Percentiles rank a stretch among this genome's conserved stretches.
Evolutionary conservation across 176 grass and related monocot species (phyloP).

Genomic region (Phragmites australis): DNA sequence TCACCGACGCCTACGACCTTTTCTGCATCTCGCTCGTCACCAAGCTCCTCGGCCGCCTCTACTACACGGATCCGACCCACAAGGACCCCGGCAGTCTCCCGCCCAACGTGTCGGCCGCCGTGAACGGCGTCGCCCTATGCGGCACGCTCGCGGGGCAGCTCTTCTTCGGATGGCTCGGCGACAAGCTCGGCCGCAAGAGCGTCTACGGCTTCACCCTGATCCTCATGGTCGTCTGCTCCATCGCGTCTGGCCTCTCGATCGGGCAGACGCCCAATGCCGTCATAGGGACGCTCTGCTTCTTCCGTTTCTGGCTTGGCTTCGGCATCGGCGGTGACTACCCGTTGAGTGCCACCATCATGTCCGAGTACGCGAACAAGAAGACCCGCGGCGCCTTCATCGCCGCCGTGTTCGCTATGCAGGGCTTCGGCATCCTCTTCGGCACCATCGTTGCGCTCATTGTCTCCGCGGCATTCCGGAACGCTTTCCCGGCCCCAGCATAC

Average conservation of each 20-base stretch:
- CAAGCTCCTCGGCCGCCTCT: conserved; percentile 37
- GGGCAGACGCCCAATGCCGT: conserved; percentile 13
- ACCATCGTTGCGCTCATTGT: not conserved
- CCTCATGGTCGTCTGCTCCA: not conserved
- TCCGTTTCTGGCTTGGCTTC: conserved; percentile 53
- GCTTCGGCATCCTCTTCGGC: conserved; percentile 45
- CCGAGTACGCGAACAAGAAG: conserved; percentile 78
- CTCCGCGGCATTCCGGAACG: not conserved
- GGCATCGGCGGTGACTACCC: conserved; percentile 75
- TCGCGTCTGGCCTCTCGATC: not conserved
- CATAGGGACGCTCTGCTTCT: conserved; percentile 52
- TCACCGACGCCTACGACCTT: conserved; percentile 68
- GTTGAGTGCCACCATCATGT: conserved; percentile 68
- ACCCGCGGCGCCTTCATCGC: conserved; percentile 74
- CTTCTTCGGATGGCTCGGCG: not conserved
- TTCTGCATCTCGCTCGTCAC: conserved; percentile 44
- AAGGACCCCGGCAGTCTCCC: conserved; percentile 2
- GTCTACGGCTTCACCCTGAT: conserved; percentile 9
- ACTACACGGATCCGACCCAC: conserved; percentile 5
- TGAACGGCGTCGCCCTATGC: not conserved
- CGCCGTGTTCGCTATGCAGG: conserved; percentile 71
- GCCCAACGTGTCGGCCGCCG: not conserved
- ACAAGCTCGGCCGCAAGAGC: not conserved
- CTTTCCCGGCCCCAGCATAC: not conserved
- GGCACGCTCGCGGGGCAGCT: not conserved